A percentile compares a stretch with the other conserved stretches of the same genome.
Evolutionary conservation across 2,329 filamentous ascomycete genomes (phyloP).

Genomic region (Gyromitra esculenta): DNA sequence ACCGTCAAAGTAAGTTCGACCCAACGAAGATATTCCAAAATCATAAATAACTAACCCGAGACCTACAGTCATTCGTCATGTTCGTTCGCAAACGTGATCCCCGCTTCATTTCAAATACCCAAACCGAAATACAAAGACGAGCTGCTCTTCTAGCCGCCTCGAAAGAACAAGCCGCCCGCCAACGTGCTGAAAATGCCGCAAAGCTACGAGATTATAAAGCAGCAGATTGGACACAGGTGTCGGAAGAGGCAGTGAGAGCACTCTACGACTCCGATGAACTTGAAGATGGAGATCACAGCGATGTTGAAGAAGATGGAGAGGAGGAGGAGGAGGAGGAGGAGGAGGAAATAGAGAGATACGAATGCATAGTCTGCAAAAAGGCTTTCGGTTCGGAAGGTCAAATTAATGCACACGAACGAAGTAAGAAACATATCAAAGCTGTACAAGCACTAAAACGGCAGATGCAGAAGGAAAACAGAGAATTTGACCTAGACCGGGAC

Average conservation of each 20-base stretch:
- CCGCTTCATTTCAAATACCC: conserved; percentile 78
- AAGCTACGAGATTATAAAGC: conserved; percentile 62
- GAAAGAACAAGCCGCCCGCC: conserved; percentile 82
- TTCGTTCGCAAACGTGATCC: conserved; percentile 94
- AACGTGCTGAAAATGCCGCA: conserved; percentile 81
- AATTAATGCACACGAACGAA: conserved; percentile 89
- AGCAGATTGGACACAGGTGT: conserved; percentile 55
- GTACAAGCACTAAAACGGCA: conserved; percentile 80
- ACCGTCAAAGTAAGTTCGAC: conserved; percentile 67
- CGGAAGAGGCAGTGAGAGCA: conserved; percentile 20
- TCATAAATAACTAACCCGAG: background rate
- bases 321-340: conserved; percentile 64
- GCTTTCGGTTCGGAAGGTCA: conserved; percentile 92
- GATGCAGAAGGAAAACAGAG: conserved; percentile 81
- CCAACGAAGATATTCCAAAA: background rate
- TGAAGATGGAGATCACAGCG: conserved; percentile 54
- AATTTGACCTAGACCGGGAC: conserved; percentile 65
- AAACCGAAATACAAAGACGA: conserved; percentile 82
- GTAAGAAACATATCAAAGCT: conserved; percentile 93
- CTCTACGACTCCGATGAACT: conserved; percentile 21
- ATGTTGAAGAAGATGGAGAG: conserved; percentile 61
- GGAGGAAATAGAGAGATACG: conserved; percentile 69
- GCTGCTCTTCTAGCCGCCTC: conserved; percentile 79
- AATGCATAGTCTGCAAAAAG: conserved; percentile 81
- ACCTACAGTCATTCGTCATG: conserved; percentile 74